These are phyloP conservation scores for Passalora sequoiae DNA, from an alignment of 2,329 filamentous ascomycete genomes.

Conservation along the genomic window DNA sequence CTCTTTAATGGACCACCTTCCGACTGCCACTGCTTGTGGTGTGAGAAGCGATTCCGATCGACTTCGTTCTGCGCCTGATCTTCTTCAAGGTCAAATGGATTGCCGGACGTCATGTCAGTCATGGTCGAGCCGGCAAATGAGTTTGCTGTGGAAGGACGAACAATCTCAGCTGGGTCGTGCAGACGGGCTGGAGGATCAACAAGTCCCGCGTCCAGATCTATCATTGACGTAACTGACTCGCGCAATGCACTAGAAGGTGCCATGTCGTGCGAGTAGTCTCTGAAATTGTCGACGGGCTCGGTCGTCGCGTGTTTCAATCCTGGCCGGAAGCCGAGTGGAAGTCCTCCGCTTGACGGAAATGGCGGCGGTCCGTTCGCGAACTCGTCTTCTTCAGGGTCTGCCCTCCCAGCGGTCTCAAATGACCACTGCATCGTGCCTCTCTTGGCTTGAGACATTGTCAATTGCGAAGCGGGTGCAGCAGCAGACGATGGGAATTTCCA, in stretches of 20 bases:
- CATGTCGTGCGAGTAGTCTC: conserved; percentile 32
- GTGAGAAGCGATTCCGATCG: conserved; percentile 32
- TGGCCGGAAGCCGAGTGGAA: conserved; percentile 37
- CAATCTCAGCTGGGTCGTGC: conserved; percentile 31
- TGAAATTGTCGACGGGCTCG: conserved; percentile 36
- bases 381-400: conserved; percentile 25
- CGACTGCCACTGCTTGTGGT: conserved; percentile 35
- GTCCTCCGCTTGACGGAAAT: conserved; percentile 20
- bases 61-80: conserved; percentile 26
- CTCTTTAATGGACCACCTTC: conserved; percentile 30
- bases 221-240: conserved; percentile 41
- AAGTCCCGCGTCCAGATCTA: conserved; percentile 39
- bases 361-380: conserved; percentile 30
- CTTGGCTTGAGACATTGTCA: conserved; percentile 20
- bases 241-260: conserved; percentile 17
- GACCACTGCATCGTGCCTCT: conserved; percentile 46
- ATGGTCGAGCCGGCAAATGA: conserved; percentile 34
- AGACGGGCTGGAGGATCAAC: conserved; percentile 25
- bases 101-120: conserved; percentile 40
- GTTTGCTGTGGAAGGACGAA: conserved; percentile 41
- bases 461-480: not conserved
- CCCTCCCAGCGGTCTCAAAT: conserved; percentile 39
- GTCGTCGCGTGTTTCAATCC: conserved; percentile 39
- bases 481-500: conserved; percentile 50
- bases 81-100: conserved; percentile 49